Evolutionary conservation across 2,329 filamentous ascomycete species (phyloP).

Genomic region (Colletotrichum sp.): DNA sequence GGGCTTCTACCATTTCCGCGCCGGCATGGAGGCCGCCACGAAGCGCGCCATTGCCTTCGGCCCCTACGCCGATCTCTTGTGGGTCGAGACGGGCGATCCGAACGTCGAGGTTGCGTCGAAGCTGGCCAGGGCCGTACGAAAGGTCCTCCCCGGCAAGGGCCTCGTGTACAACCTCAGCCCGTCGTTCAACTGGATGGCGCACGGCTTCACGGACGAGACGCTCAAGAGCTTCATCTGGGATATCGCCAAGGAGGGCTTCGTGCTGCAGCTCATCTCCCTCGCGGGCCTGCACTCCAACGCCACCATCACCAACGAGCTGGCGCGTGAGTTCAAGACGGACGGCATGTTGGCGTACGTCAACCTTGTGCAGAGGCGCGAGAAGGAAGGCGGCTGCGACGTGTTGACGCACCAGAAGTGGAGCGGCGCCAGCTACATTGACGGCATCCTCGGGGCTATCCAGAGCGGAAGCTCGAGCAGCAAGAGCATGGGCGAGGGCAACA

Average conservation of each 20-base stretch:
- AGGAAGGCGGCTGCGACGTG: slow-evolving; percentile 90
- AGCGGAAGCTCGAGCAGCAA: slow-evolving; percentile 87
- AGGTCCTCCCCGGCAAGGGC: slow-evolving; percentile 76
- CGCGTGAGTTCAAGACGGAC: slow-evolving; percentile 81
- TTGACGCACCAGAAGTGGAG: slow-evolving; percentile 92
- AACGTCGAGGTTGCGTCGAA: slow-evolving; percentile 76
- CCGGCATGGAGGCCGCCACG: slow-evolving; percentile 83
- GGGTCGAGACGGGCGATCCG: slow-evolving; percentile 95
- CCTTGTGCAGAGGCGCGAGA: slow-evolving; percentile 85
- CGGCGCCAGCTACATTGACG: slow-evolving; percentile 76
- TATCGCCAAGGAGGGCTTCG: slow-evolving; percentile 85
- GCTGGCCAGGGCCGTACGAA: slow-evolving; percentile 79
- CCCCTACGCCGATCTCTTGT: slow-evolving; percentile 91
- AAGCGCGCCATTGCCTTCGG: slow-evolving; percentile 93
- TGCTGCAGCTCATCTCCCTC: slow-evolving; percentile 70
- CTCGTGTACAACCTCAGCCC: slow-evolving; percentile 96
- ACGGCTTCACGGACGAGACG: slow-evolving; percentile 84
- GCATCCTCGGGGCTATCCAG: slow-evolving; percentile 87
- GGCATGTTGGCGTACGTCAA: slow-evolving; percentile 99
- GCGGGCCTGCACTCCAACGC: slow-evolving; percentile 71
- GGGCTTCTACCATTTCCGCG: slow-evolving; percentile 89
- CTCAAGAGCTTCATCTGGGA: slow-evolving; percentile 97
- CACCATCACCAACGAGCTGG: slow-evolving; percentile 73
- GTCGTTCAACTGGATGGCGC: slow-evolving; percentile 98
- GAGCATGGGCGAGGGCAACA: slow-evolving; percentile 96